Evolutionary conservation across 2,329 filamentous ascomycete genomes (phyloP), one percentile per base, ranked within the genome.

Genomic region (Xylaria sp.): DNA sequence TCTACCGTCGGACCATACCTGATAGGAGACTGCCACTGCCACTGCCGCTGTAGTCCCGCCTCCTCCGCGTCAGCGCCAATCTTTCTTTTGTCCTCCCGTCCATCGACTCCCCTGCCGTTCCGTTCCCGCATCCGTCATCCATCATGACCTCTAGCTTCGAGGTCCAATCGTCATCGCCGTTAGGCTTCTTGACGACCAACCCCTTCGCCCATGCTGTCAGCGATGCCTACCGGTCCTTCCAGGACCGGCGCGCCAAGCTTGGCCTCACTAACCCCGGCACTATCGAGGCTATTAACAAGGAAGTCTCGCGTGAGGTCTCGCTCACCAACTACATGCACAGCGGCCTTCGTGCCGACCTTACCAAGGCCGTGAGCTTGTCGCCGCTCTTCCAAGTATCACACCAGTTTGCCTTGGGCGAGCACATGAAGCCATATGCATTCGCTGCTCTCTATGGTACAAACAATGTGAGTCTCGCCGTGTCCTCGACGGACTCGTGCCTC

Each of bases 381-480:
- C 94, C 94, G 60, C 80, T 97, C 68, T 99, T 99, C 83, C 93
- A 97, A 78, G 90, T 97, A 69, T 97, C 93, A 66, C 94, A 99
- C 79, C 91, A 94, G 69, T 94, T 99, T 76, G 89, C 93, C 58
- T 91, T 97, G 85, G 93, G 94, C 69, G 91, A 96, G 77, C 87
- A 89, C 67, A 82, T 96, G 75, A 92, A 92, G 74, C 94, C 94
- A 44, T 99, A 99, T 78, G 91, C 91, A 58, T 96, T 97, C 78
- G 91, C 92, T 68, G 91, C 90, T 66, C 85, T 99, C 72, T 97
- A 94, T 75, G 94, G 94, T 68, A 96, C 90, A 67, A 89, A 89
- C 76, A 93, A 91, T 83, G 93, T 97, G 77, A 69, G 83, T 80
- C 59, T 30, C 34, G 39, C 39, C 46, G 23, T 59, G 55, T 16